Percentiles rank a stretch among this genome's conserved stretches.
phyloP scores from a whole-genome alignment of 148 eudicot genomes.

The Rhododendron simsii region DNA sequence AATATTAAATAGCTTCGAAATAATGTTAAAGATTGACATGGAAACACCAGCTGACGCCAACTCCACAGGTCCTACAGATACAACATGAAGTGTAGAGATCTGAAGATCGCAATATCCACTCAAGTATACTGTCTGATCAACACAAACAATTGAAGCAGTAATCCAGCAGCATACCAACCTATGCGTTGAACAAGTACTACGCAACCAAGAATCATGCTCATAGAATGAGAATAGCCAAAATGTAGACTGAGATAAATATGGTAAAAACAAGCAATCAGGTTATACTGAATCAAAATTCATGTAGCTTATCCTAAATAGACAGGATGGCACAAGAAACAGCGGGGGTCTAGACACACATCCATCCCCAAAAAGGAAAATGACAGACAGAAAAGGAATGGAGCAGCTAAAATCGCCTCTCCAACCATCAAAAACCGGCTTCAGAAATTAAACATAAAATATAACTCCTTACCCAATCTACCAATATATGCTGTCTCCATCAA shows the following conservation, averaged over 20 bases:
- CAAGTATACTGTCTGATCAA: background rate
- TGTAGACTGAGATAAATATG: background rate
- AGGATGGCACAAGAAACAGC: background rate
- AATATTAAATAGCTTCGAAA: constrained; percentile 87
- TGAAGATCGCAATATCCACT: background rate
- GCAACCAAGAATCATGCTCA: background rate
- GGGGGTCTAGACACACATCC: background rate
- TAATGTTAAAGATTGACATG: constrained; percentile 72
- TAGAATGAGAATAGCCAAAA: background rate
- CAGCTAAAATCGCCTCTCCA: background rate
- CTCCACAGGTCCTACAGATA: constrained; percentile 64
- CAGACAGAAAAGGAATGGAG: background rate
- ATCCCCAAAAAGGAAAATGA: background rate
- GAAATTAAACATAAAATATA: background rate
- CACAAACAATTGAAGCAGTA: background rate
- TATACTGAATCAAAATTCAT: background rate
- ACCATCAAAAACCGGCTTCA: constrained; percentile 2
- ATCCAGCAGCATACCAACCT: background rate
- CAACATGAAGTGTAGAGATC: background rate
- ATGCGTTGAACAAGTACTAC: background rate
- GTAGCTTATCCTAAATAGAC: background rate
- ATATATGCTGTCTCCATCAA: constrained; percentile 94
- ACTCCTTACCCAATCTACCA: constrained; percentile 73
- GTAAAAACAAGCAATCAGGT: background rate
- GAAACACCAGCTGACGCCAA: constrained; percentile 97